Percentiles rank a stretch among this genome's conserved stretches.
These are phyloP conservation scores for Grosmannia huntii DNA, from an alignment of 2,329 filamentous ascomycete species.

Conservation along the genomic window DNA sequence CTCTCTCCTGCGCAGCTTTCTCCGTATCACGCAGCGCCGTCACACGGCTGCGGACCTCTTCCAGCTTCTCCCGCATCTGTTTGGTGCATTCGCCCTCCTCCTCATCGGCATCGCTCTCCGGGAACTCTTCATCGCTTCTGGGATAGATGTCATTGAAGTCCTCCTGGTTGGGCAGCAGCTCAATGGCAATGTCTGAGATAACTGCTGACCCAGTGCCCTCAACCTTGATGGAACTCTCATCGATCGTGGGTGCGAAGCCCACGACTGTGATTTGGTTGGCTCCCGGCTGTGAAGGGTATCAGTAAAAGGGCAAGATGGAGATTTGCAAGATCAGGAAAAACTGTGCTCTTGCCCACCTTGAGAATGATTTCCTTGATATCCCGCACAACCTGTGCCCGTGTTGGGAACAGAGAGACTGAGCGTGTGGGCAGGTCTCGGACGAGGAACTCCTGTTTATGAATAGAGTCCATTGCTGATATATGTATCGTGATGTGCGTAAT, in stretches of 20 bases:
- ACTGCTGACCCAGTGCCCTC: constrained; percentile 44
- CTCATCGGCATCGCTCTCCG: constrained; percentile 23
- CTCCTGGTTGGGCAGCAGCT: constrained; percentile 41
- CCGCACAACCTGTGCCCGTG: constrained; percentile 45
- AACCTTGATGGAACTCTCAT: constrained; percentile 45
- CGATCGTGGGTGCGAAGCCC: constrained; percentile 38
- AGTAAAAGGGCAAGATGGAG: neutral
- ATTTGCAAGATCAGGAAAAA: neutral
- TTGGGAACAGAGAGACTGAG: constrained; percentile 50
- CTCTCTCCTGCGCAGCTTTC: constrained; percentile 17
- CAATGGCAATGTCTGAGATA: constrained; percentile 50
- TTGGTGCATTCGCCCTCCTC: constrained; percentile 14
- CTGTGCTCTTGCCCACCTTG: constrained; percentile 20
- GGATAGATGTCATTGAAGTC: constrained; percentile 42
- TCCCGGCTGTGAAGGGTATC: constrained; percentile 26
- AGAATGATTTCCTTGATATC: constrained; percentile 43
- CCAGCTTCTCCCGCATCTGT: constrained; percentile 15
- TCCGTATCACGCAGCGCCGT: constrained; percentile 19
- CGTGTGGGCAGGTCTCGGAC: constrained; percentile 45
- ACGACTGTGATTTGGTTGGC: constrained; percentile 42
- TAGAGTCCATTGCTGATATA: constrained; percentile 21
- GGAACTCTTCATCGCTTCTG: constrained; percentile 16
- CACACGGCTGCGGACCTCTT: constrained; percentile 19
- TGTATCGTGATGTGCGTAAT: neutral
- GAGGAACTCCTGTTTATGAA: constrained; percentile 35